Evolutionary conservation across 345 rosid species (phyloP), one percentile per base, ranked within the genome.

Genomic region (Acer saccharum): DNA sequence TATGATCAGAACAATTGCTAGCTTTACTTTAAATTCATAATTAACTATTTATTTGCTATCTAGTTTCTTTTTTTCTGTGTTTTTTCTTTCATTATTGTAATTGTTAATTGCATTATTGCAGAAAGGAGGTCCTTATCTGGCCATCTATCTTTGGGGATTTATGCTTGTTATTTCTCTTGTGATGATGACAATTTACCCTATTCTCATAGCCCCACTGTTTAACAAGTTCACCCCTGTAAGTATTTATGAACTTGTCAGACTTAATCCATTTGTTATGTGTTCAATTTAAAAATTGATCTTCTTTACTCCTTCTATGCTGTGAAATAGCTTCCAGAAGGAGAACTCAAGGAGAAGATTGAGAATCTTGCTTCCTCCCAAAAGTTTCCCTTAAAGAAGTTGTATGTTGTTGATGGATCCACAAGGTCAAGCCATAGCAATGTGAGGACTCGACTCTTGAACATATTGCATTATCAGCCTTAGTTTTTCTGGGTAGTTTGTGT

Each of bases 351-450:
- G 77, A 93, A 91, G 83, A 97, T 97, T 66, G 98, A 97, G 90
- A 87, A 88, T 65, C 98, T 97, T 83, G 94, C 99, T 82, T 84
- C 93, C 61, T 91, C 97, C 41, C 93, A 91, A 25, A 90, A 81
- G 44, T 97, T 97, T 86, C 99, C 99, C 79, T 80, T 94, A 66
- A 97, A 90, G 87, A 97, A 97, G 85, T 87, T 97, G 86, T 97
- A 91, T 78, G 98, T 94, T 69, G 98, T 97, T 1, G 99, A 97
- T 87, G 99, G 99, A 82, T 97, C 99, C 72, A 97, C 99, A 81
- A 94, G 99, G 83, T 94, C 98, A 83, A 94, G 97, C 89, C 99
- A 97, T 78, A 94, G 99, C 93, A 97, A 97, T 91, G 99, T 97
- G 84, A 90, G 98, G 67, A 78, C 76, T 70, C 54, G 18, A 62